Base-by-base conservation (phyloP, 345 rosid genomes). In the Ceriops decandra region DNA sequence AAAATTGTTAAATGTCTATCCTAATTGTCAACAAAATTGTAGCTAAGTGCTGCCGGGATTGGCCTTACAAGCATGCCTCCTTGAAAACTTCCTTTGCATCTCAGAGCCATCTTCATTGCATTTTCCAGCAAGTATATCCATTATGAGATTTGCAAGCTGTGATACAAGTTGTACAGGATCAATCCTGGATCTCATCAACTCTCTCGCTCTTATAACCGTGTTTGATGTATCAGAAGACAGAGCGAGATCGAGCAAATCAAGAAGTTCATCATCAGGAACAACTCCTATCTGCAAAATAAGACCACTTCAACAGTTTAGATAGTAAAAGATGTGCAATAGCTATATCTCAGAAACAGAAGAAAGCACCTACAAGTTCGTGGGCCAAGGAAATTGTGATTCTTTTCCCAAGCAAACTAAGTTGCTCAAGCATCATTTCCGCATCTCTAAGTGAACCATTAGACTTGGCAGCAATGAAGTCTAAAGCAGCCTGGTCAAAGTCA, bases 351-450 rank as follows among this genome's bases (percentile, higher is more conserved):
- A 16, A 71, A 52, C 33, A 53, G 68, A 66, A 60, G 27, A 15
- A 73, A 61, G 76, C 57, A 87, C 96, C 88, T 62, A 95, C 99
- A 21, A 95, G 95, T 80, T 91, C 96, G 68, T 88, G 85, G 57
- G 84, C 92, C 84, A 88, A 71, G 73, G 95, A 75, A 69, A 85
- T 70, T 6, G 97, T 91, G 33, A 95, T 83, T 69, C 82, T 86
- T 87, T 80, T 89, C 57, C 99, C 96, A 46, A 93, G 90, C 70
- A 91, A 84, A 78, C 97, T 90, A 57, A 95, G 81, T 81, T 95
- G 99, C 76, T 91, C 97, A 46, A 90, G 93, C 96, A 95, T 88
- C 79, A 85, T 95, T 80, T 91, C 97, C 46, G 95, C 99, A 82
- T 88, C 99, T 61, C 95, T 79, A 61, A 91, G 88, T 20, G 99